These are phyloP conservation scores for Codiaeum variegatum DNA, from an alignment of 441 rosid species.

Conservation along the genomic window DNA sequence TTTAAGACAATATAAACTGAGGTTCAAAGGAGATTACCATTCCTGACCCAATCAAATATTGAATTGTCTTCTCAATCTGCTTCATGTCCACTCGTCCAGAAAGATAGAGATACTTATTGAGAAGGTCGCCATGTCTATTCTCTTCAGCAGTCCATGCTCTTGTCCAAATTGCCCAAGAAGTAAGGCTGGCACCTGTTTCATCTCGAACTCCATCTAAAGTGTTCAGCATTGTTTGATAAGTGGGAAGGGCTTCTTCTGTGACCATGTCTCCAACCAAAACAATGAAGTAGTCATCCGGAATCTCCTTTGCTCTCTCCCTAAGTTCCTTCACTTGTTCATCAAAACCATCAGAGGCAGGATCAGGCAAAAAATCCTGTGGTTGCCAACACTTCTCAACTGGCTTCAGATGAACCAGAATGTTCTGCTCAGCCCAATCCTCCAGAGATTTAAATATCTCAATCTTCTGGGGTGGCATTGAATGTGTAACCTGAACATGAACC, in stretches of 20 bases:
- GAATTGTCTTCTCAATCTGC: slow-evolving; percentile 89
- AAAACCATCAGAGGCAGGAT: slow-evolving; percentile 76
- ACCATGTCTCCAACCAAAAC: slow-evolving; percentile 95
- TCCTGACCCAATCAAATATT: slow-evolving; percentile 92
- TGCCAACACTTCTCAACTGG: slow-evolving; percentile 96
- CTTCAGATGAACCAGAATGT: slow-evolving; percentile 64
- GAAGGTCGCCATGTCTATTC: slow-evolving; percentile 88
- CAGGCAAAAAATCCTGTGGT: slow-evolving; percentile 86
- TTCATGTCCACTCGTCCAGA: slow-evolving; percentile 93
- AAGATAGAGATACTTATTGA: slow-evolving; percentile 80
- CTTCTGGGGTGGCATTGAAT: slow-evolving; percentile 84
- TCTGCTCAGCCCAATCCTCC: slow-evolving; percentile 80
- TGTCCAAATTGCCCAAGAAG: slow-evolving; percentile 90
- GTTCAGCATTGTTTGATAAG: slow-evolving; percentile 84
- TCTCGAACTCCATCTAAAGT: slow-evolving; percentile 84
- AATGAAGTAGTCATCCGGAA: slow-evolving; percentile 89
- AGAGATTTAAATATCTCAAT: slow-evolving; percentile 81
- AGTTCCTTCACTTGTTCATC: slow-evolving; percentile 78
- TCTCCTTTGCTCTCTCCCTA: slow-evolving; percentile 67
- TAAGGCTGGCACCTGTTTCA: slow-evolving; percentile 88
- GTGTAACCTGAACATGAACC: slow-evolving; percentile 72
- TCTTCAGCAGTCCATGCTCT: slow-evolving; percentile 99
- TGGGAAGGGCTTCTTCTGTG: slow-evolving; percentile 96
- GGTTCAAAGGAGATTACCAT: slow-evolving; percentile 57
- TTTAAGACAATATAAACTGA: background rate